Evolutionary conservation across 116 monocot species (phyloP).

Genomic region (Thalassia testudinum): DNA sequence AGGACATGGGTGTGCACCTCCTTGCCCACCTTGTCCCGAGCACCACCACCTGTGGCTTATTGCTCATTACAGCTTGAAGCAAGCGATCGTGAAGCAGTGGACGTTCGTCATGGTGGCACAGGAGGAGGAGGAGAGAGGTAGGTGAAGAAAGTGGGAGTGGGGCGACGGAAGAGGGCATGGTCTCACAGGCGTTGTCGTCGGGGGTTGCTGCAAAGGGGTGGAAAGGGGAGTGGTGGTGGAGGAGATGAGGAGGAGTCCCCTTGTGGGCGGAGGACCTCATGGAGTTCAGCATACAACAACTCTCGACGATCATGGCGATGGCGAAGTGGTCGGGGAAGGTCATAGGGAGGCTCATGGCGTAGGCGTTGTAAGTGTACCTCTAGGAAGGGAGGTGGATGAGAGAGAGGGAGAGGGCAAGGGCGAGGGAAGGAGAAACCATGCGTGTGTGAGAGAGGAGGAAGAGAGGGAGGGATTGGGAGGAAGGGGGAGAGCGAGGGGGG

Average conservation of each 20-base stretch:
- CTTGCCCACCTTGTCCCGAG: slow-evolving; percentile 21
- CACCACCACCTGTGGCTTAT: slow-evolving; percentile 63
- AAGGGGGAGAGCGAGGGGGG: too few species aligned
- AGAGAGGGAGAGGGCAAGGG: too few species aligned
- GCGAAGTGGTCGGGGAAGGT: too few species aligned
- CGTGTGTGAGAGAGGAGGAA: too few species aligned
- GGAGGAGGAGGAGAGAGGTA: slow-evolving; percentile 44
- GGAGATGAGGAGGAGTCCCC: slow-evolving; percentile 33
- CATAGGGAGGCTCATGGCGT: too few species aligned
- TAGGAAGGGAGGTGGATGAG: too few species aligned
- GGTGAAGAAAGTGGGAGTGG: slow-evolving; percentile 14
- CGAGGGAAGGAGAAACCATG: too few species aligned
- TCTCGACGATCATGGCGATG: slow-evolving; percentile 14
- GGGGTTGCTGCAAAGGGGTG: background rate
- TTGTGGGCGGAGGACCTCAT: slow-evolving; percentile 41
- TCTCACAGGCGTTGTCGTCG: slow-evolving; percentile 19
- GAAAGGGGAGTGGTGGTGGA: background rate
- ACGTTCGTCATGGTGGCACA: slow-evolving; percentile 76
- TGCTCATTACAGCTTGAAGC: slow-evolving; percentile 55
- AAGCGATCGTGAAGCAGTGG: slow-evolving; percentile 50
- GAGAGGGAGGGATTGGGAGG: too few species aligned
- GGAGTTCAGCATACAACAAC: too few species aligned
- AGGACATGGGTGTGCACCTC: slow-evolving; percentile 64
- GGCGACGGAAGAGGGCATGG: slow-evolving; percentile 36
- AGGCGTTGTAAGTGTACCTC: too few species aligned